Base-by-base conservation (phyloP, 139 green algal genomes). In the Zygnema circumcarinatum region DNA sequence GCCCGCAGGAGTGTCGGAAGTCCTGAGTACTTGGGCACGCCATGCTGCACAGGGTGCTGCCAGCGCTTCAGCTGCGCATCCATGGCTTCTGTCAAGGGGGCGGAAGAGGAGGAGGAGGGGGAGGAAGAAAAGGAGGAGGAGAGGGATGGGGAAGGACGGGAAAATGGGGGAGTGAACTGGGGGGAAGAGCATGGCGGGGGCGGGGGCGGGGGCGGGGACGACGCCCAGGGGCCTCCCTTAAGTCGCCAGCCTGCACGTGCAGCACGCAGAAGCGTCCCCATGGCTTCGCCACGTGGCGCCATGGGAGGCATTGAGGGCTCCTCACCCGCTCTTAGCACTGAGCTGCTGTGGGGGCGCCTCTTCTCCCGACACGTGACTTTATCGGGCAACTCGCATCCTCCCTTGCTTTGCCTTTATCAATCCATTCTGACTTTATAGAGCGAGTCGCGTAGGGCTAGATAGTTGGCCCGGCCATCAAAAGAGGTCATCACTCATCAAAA, bases 11-110 rank as follows among this genome's bases (percentile, higher is more conserved):
- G 79, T 25, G 79, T 86, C 21, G 79, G 11, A 7, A 86, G 67
- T 35, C 79, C 79, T 3, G 79, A 86, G 16, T 67, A 86, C 67
- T 86, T 86, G 7, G 79, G 79, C 56, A 78, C 69, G 69, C 69
- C 69, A 42, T 42, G 69, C 7, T 53, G 7, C 35, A 78, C 3
- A 36, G 69, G 69, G 7, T 36, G 7, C 35, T 42, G 36, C 75
- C 32, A 83, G 16, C 32, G 75, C 75, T 7, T 3, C 2, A 83
- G 33, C 33, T 83, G 3, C 20, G 33, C 2, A 47, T 36, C 31
- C n/a, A 54, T 38, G 33, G 75, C 31, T 83, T 76, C 33, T 11
- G 75, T n/a, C 16, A 7, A 16, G 25, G 21, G 2, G 33, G 31
- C 21, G n/a, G 75, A 83, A 3, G 75, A 83, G 2, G 75, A 78